Percentiles rank a stretch among this genome's conserved stretches.
Conservation (phyloP, 371 early-diverging fungal species). For the Smittium mucronatum region DNA sequence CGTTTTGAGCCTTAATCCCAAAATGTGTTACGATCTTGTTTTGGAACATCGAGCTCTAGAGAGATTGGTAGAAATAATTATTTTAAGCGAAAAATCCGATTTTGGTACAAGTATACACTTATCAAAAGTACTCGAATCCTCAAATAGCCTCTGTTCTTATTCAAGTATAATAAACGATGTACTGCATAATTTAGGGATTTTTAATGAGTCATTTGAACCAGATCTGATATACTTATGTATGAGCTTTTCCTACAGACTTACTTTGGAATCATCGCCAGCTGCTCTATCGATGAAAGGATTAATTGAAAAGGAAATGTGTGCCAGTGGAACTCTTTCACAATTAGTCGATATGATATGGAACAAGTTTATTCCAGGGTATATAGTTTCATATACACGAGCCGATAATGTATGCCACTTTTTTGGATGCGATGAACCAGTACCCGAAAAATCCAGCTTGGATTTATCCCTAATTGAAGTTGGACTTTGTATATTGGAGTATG, state of each 20-base stretch:
- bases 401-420: background rate
- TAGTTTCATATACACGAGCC: background rate
- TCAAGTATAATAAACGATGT: background rate
- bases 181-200: background rate
- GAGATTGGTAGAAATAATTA: slow-evolving; percentile 6
- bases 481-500: background rate
- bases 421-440: background rate
- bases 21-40: background rate
- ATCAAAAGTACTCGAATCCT: background rate
- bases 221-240: background rate
- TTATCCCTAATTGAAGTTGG: background rate
- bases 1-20: background rate
- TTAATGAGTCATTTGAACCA: slow-evolving; percentile 2
- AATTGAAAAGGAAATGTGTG: background rate
- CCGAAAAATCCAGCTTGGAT: background rate
- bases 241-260: background rate
- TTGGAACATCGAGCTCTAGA: slow-evolving; percentile 5
- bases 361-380: slow-evolving; percentile 1
- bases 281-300: background rate
- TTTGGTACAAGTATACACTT: background rate
- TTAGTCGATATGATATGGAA: background rate
- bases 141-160: background rate
- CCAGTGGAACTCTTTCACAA: background rate
- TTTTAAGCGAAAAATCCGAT: background rate
- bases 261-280: slow-evolving; percentile 2